phyloP scores from a whole-genome alignment of 768 basidiomycete species.

The Termitomyces bulborhizus region DNA sequence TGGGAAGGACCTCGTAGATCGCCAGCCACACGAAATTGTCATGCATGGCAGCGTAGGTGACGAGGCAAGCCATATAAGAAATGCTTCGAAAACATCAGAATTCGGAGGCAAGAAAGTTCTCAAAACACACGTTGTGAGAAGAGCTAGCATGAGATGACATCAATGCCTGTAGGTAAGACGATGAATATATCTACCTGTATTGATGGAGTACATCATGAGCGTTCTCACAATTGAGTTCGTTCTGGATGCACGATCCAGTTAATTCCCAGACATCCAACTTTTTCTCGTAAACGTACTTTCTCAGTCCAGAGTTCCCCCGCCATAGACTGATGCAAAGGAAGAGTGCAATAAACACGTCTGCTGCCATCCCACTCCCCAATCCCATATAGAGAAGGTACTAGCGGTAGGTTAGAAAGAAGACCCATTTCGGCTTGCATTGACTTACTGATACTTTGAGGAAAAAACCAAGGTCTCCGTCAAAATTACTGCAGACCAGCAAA shows the following conservation, averaged over 20 bases:
- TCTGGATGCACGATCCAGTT: background rate
- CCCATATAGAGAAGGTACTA: slow-evolving; percentile 12
- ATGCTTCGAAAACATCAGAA: background rate
- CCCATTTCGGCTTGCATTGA: background rate
- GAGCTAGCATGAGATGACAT: background rate
- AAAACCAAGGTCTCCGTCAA: background rate
- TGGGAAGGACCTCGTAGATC: slow-evolving; percentile 13
- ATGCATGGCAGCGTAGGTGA: slow-evolving; percentile 13
- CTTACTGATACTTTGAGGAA: slow-evolving; percentile 2
- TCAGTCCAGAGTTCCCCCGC: slow-evolving; percentile 3
- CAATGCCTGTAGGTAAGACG: background rate
- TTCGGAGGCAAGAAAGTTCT: background rate
- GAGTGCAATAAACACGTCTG: slow-evolving; percentile 9
- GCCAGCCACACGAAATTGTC: slow-evolving; percentile 13
- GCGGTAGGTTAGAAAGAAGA: background rate
- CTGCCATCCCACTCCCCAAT: slow-evolving; percentile 6
- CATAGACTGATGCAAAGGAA: slow-evolving; percentile 6
- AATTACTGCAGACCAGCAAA: background rate
- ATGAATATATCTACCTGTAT: slow-evolving; percentile 1
- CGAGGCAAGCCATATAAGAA: slow-evolving; percentile 6
- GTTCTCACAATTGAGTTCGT: slow-evolving; percentile 4
- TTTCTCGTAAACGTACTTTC: background rate
- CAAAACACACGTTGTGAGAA: slow-evolving; percentile 8
- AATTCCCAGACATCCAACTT: background rate
- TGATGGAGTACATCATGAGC: slow-evolving; percentile 9